Evolutionary conservation across 768 basidiomycete species (phyloP).

Genomic region (Suillus discolor): DNA sequence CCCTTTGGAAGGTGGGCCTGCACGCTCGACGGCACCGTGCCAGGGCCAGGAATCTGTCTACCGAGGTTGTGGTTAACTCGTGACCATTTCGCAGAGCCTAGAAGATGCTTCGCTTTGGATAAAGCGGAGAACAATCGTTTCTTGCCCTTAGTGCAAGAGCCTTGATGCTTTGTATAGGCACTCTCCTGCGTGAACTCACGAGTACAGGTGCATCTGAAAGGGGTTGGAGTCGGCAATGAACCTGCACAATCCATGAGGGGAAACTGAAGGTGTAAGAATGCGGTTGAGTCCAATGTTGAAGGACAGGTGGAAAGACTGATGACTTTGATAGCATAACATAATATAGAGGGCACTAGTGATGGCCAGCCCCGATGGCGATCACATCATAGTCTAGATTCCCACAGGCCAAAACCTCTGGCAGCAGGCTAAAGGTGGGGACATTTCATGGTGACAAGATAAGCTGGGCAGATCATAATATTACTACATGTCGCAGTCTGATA

Average conservation of each 20-base stretch:
- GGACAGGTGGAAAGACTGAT: too few relatives aligned
- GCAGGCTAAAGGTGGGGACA: not conserved
- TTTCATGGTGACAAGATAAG: not conserved
- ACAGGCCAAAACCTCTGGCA: too few relatives aligned
- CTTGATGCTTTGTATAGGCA: not conserved
- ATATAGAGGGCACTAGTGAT: too few relatives aligned
- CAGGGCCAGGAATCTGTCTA: too few relatives aligned
- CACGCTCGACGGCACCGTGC: too few relatives aligned
- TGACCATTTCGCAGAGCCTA: not conserved
- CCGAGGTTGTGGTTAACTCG: not conserved
- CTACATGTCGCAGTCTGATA: not conserved
- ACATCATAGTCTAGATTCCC: too few relatives aligned
- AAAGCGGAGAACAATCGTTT: not conserved
- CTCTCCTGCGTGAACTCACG: not conserved
- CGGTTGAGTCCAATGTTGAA: not conserved
- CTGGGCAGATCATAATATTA: not conserved
- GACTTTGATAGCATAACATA: too few relatives aligned
- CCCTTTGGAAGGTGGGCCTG: too few relatives aligned
- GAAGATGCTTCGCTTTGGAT: not conserved
- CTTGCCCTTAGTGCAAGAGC: not conserved
- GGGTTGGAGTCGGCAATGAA: not conserved
- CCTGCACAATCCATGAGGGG: not conserved
- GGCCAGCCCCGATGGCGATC: too few relatives aligned
- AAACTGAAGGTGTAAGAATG: not conserved
- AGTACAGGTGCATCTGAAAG: not conserved